Base-by-base conservation (phyloP, 179 eudicot species). In the Monotropa hypopitys region DNA sequence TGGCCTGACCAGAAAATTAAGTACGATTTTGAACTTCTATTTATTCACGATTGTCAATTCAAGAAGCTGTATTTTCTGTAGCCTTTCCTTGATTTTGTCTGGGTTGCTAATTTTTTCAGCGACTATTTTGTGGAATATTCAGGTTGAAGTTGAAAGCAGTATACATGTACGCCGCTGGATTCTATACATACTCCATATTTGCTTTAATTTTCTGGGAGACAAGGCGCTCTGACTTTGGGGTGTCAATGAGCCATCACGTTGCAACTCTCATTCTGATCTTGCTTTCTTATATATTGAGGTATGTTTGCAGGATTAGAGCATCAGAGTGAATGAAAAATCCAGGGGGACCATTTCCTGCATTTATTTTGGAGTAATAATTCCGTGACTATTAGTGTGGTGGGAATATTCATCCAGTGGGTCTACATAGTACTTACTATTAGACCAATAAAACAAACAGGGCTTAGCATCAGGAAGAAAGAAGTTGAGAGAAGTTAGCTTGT, bases 191-290 rank as follows among this genome's bases (percentile, higher is more conserved):
- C 81, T 88, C 98, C 35, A 94, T 94, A 74, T 94, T 94, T 87
- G 98, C 98, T 46, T 86, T 94, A 65, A 81, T 92, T 57, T 94
- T 89, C 74, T 94, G 98, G 98, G 98, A 94, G 85, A 94, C 98
- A 78, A 90, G 98, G 83, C 97, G 98, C 62, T 85, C 92, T 75
- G 98, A 94, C 73, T 94, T 92, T 85, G 97, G 97, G 74, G 98
- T 92, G 78, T 94, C 98, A 15, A 94, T 94, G 98, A 85, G 92
- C 38, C 98, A 94, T 85, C 98, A 94, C 83, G 81, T 92, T 78
- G 93, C 94, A 81, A 90, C 97, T 63, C 76, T 84, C 66, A 81
- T 91, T 70, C 93, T 94, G 67, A 94, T 94, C 53, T 76, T 82
- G 50, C 80, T 89, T 47, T 94, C 98, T 66, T 94, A 94, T 72